Percentiles rank a stretch among this genome's conserved stretches.
Conservation (phyloP, 805 yeast species). For the Limtongia smithiae region DNA sequence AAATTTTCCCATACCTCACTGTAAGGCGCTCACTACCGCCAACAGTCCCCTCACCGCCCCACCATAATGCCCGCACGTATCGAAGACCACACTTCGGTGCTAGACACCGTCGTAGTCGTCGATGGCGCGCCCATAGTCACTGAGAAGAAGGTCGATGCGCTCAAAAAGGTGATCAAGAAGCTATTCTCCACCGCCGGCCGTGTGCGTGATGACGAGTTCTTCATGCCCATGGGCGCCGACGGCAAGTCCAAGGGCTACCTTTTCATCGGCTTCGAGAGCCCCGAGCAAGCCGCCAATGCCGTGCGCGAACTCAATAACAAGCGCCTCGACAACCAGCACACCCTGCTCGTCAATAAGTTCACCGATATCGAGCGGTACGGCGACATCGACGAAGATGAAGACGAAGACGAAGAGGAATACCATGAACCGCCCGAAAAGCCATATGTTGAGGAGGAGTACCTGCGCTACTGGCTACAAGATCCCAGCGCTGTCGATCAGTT, state of each 20-base stretch:
- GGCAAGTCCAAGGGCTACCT: constrained; percentile 77
- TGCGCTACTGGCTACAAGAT: constrained; percentile 90
- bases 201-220: constrained; percentile 60
- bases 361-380: constrained; percentile 79
- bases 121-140: constrained; percentile 98
- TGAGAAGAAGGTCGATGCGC: constrained; percentile 75
- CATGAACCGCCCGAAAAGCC: constrained; percentile 69
- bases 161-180: constrained; percentile 80
- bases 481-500: constrained; percentile 86
- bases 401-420: constrained; percentile 44
- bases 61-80: constrained; percentile 3
- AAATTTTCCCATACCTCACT: neutral
- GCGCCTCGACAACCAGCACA: constrained; percentile 90
- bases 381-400: constrained; percentile 51
- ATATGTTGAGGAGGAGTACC: constrained; percentile 71
- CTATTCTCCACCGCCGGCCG: constrained; percentile 74
- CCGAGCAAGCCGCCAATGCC: constrained; percentile 69
- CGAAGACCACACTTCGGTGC: constrained; percentile 27
- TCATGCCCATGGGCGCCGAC: constrained; percentile 67
- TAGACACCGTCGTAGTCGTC: constrained; percentile 76
- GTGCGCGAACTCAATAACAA: constrained; percentile 79
- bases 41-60: neutral
- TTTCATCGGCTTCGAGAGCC: constrained; percentile 74
- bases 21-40: neutral
- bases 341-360: constrained; percentile 77